Base-by-base conservation (phyloP, 2,329 filamentous ascomycete species). In the Claviceps sorghi region DNA sequence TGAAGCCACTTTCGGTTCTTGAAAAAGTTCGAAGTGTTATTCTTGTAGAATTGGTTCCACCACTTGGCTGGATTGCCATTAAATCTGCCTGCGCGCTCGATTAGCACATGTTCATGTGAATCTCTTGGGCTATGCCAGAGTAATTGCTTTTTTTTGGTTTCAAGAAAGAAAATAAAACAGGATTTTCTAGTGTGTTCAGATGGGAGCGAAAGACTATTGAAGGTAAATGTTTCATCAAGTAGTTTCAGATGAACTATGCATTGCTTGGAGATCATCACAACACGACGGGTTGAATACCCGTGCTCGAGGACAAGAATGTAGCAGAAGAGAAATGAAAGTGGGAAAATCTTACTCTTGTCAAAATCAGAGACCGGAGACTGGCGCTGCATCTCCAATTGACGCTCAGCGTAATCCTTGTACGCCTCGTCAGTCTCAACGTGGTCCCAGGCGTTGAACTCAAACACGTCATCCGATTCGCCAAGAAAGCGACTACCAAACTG, bases 1-100 rank as follows among this genome's bases (percentile, higher is more conserved):
- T 86, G 84, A 34, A 98, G 73, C 93, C 93, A 98, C 67, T 97
- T 97, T 57, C 93, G 80, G 65, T 98, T 86, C 71, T 98, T 98
- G 80, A 98, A 98, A 71, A 98, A 98, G 64, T 97, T 97, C 61
- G 84, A 80, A 21, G 86, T 87, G 69, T 98, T 97, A 72, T 97
- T 95, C 70, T 93, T 90, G 75, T 98, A 98, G 71, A 98, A 98
- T 52, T 86, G 72, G 63, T 98, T 93, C 93, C 93, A 98, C 88
- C 89, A 97, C 68, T 89, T 95, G 56, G 88, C 90, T 0, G 93
- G 93, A 58, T 94, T 80, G 46, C 77, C 74, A 66, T 96, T 97
- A 74, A 96, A 96, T 59, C 88, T 86, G 61, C 73, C 82, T 86
- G 62, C 61, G 54, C 50, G 57, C 44, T 51, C 52, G 53, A 69